A percentile compares a stretch with the other conserved stretches of the same genome.
phyloP scores from a whole-genome alignment of 371 early-diverging fungal genomes.

The Mortierella sp. region DNA sequence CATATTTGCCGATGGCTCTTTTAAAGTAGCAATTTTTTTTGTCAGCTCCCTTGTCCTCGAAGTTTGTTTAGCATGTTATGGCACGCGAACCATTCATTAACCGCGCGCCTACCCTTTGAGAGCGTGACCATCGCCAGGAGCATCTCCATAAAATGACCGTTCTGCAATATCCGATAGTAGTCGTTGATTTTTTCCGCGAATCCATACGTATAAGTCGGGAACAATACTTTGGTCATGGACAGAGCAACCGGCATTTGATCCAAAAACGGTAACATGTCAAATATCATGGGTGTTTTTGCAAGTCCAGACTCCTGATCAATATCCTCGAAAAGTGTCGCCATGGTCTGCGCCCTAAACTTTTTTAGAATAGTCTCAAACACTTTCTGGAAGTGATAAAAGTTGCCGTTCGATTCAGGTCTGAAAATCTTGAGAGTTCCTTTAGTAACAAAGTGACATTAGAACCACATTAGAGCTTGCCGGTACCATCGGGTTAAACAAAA shows the following conservation, averaged over 20 bases:
- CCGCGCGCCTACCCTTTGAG: constrained; percentile 15
- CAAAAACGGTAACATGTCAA: constrained; percentile 53
- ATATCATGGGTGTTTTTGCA: constrained; percentile 34
- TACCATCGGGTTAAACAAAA: neutral
- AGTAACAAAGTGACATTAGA: neutral
- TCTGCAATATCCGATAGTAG: constrained; percentile 31
- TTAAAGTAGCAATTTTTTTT: neutral
- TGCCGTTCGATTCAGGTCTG: constrained; percentile 54
- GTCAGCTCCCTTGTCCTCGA: neutral
- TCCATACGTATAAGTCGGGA: constrained; percentile 42
- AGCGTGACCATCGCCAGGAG: constrained; percentile 49
- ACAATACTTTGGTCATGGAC: constrained; percentile 33
- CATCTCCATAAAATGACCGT: constrained; percentile 45
- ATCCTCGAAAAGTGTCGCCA: constrained; percentile 45
- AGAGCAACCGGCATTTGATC: constrained; percentile 47
- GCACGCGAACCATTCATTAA: neutral
- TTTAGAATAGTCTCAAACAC: constrained; percentile 50
- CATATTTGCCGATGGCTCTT: constrained; percentile 33
- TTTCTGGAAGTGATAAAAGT: constrained; percentile 54
- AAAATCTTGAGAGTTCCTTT: constrained; percentile 50
- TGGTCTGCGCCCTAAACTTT: constrained; percentile 48
- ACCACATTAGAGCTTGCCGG: neutral
- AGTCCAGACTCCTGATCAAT: constrained; percentile 38
- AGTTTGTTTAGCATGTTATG: neutral
- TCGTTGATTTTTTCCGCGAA: constrained; percentile 37